A percentile compares a stretch with the other conserved stretches of the same genome.
Evolutionary conservation across 2,329 filamentous ascomycete genomes (phyloP).

Genomic region (Gremmenia infestans): DNA sequence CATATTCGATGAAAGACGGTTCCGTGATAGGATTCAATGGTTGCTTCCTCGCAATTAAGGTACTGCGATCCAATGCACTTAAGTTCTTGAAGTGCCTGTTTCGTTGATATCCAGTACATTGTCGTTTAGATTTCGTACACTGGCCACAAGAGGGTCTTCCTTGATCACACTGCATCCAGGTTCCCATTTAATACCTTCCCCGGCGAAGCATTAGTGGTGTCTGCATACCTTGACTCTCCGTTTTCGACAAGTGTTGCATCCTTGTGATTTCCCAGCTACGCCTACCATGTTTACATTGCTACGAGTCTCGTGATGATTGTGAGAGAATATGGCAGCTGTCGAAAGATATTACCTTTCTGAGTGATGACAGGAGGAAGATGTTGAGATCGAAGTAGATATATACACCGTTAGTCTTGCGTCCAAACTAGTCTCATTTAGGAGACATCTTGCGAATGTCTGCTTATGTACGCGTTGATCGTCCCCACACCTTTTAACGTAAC

Average conservation of each 20-base stretch:
- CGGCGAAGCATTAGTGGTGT: constrained; percentile 6
- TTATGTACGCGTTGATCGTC: constrained; percentile 5
- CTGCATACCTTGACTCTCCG: constrained; percentile 11
- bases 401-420: constrained; percentile 1
- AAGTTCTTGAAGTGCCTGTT: constrained; percentile 14
- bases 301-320: constrained; percentile 6
- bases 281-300: constrained; percentile 7
- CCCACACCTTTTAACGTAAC: constrained; percentile 3
- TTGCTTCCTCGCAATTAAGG: constrained; percentile 8
- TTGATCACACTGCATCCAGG: constrained; percentile 8
- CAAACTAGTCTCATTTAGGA: constrained; percentile 8
- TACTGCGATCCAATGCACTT: constrained; percentile 10
- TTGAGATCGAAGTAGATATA: constrained; percentile 9
- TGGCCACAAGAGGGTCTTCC: constrained; percentile 10
- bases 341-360: constrained; percentile 10
- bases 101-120: constrained; percentile 11
- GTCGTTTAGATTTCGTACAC: constrained; percentile 9
- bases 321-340: constrained; percentile 5
- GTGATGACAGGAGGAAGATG: constrained; percentile 9
- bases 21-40: constrained; percentile 10
- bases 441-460: constrained; percentile 9
- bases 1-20: constrained; percentile 8
- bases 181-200: constrained; percentile 6
- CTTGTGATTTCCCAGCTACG: constrained; percentile 11
- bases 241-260: constrained; percentile 10